phyloP scores from a whole-genome alignment of 176 grass and related monocot species.

The Rhynchospora pubera region DNA sequence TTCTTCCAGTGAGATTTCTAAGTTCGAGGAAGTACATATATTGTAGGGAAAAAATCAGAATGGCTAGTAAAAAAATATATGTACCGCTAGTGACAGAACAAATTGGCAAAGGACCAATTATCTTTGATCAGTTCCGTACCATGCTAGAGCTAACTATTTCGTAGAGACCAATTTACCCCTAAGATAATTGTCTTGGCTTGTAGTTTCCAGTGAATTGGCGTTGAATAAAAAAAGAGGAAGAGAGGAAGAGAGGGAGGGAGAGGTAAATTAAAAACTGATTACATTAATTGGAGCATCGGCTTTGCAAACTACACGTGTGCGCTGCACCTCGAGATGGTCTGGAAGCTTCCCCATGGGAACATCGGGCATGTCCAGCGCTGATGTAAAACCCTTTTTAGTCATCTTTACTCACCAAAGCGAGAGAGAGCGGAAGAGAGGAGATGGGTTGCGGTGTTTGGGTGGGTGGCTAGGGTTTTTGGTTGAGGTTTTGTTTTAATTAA shows the following conservation, averaged over 20 bases:
- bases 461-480: slow-evolving; percentile 18
- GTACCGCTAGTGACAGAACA: neutral
- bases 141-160: neutral
- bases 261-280: neutral
- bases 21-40: neutral
- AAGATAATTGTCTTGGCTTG: neutral
- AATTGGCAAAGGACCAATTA: neutral
- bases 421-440: neutral
- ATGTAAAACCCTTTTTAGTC: slow-evolving; percentile 31
- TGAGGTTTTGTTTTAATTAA: too few species aligned
- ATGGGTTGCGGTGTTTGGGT: neutral
- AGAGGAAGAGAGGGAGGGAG: slow-evolving; percentile 8
- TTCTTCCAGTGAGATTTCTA: neutral
- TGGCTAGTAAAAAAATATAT: neutral
- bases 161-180: neutral
- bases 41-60: neutral
- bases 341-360: slow-evolving; percentile 50
- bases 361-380: slow-evolving; percentile 27
- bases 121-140: neutral
- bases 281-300: slow-evolving; percentile 66
- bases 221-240: neutral
- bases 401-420: slow-evolving; percentile 22
- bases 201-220: neutral
- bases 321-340: slow-evolving; percentile 65
- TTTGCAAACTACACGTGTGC: slow-evolving; percentile 68